Base-by-base conservation (phyloP, 768 basidiomycete genomes). In the Pseudohyphozyma bogoriensis region DNA sequence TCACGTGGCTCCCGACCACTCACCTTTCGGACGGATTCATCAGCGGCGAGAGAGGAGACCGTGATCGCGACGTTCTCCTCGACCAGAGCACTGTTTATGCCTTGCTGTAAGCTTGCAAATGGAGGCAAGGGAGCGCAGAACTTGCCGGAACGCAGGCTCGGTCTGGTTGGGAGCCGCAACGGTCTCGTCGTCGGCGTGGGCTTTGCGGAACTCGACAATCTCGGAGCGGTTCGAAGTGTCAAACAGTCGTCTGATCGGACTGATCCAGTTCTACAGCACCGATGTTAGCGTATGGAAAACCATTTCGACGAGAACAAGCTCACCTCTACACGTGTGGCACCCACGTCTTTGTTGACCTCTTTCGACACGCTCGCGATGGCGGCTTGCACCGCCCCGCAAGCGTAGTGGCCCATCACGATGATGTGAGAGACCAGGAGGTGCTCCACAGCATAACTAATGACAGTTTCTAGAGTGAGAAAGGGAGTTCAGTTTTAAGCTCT, bases 371-470 rank as follows among this genome's bases (percentile, higher is more conserved):
- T 40, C 0, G 33, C 51, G 51, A 64, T 64, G 9, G 58, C 49
- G 0, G 63, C 63, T 20, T 53, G 51, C 0, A 60, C 63, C 1
- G 58, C 63, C 32, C 63, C 63, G 50, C 63, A 64, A 13, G 36
- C 45, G 16, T 58, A 57, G 28, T 60, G 58, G 1, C 62, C 57
- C 32, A 63, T 35, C 12, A 64, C 55, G 31, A 64, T 24, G 22
- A 64, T 12, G 29, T 64, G 63, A 10, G 22, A n/a, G 3, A 64
- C 63, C 2, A 50, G 55, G 20, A 64, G 51, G 5, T 59, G 55
- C 4, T 26, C 32, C 51, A 64, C 46, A 6, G 58, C 58, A 35
- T 64, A 64, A 15, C 51, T 40, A 20, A 64, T 44, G 39, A 60
- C 58, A 11, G 63, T 56, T 42, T 64, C n/a, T n/a, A n/a, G n/a